These are phyloP conservation scores for Elongisporangium undulatum DNA, from an alignment of 352 stramenopile species.

Conservation along the genomic window DNA sequence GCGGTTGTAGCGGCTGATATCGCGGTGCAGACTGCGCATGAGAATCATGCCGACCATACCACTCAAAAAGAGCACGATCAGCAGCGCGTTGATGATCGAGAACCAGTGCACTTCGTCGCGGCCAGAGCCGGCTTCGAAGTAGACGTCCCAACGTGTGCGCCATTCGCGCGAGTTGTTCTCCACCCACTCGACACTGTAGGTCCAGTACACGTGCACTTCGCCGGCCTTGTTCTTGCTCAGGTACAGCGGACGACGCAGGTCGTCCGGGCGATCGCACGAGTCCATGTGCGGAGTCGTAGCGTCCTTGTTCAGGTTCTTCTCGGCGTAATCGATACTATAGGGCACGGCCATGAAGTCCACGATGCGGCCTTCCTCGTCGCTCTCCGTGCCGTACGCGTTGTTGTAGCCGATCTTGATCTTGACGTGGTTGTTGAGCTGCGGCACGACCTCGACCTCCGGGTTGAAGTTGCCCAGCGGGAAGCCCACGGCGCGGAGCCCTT, in stretches of 20 bases:
- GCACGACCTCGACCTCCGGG: conserved; percentile 88
- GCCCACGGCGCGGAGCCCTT: conserved; percentile 69
- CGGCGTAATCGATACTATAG: conserved; percentile 94
- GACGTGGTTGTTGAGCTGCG: conserved; percentile 98
- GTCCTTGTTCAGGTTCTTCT: conserved; percentile 58
- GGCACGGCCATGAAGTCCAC: conserved; percentile 98
- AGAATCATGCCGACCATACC: conserved; percentile 99
- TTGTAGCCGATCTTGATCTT: conserved; percentile 99
- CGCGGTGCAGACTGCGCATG: conserved; percentile 96
- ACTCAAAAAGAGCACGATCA: conserved; percentile 99
- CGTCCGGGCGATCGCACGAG: conserved; percentile 62
- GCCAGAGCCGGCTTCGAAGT: conserved; percentile 90
- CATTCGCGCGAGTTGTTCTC: conserved; percentile 94
- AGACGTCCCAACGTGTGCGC: conserved; percentile 99
- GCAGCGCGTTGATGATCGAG: conserved; percentile 98
- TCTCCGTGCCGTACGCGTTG: conserved; percentile 67
- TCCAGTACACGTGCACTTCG: conserved; percentile 90
- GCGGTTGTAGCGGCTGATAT: conserved; percentile 98
- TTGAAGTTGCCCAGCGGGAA: conserved; percentile 90
- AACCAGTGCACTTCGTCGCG: conserved; percentile 99
- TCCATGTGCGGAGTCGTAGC: conserved; percentile 56
- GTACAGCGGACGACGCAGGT: conserved; percentile 68
- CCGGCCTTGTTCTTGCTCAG: conserved; percentile 79
- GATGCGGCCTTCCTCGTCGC: conserved; percentile 90
- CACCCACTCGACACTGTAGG: conserved; percentile 98